Evolutionary conservation across 2,329 filamentous ascomycete genomes (phyloP), one percentile per base, ranked within the genome.

Genomic region (Cladosporium velox): DNA sequence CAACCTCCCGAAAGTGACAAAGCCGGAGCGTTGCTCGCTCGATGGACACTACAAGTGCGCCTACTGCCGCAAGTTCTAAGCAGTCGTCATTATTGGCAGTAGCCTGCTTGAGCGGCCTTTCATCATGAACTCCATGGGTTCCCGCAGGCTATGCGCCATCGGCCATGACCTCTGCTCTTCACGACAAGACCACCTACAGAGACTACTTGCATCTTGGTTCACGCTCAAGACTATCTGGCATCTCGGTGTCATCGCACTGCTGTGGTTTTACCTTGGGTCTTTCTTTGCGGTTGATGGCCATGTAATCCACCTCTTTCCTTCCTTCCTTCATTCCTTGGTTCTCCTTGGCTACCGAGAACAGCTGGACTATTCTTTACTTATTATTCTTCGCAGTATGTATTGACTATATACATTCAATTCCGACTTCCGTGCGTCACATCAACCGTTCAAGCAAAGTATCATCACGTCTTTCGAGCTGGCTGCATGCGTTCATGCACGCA

Each of bases 21-120:
- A 28, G 6, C 47, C 60, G 8, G 32, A 54, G 0, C 51, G 61
- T 1, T 64, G 61, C 35, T n/a, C 61, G 2, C 2, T 47, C 24
- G 49, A 55, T 6, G 34, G 34, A 4, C 61, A 64, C 35, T 64
- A 64, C 51, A 64, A 26, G 51, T 44, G 49, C 47, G 4, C 5
- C 0, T 3, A 24, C 11, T 63, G 59, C 24, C 24, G 24, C 24
- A 24, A 24, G 24, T 24, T 24, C 24, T 24, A 24, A 24, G 24
- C 24, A 24, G 24, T 24, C 24, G 24, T 24, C 24, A 24, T 24
- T 24, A 24, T 24, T 24, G 24, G 24, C 24, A 24, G 24, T 24
- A 24, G 24, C 24, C 24, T 24, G 24, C 24, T 24, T 24, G 24
- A 24, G 24, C 24, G 24, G 24, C 24, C 24, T 24, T 24, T 24